Evolutionary conservation across 2,329 filamentous ascomycete genomes (phyloP).

Genomic region (Gliomastix tumulicola): DNA sequence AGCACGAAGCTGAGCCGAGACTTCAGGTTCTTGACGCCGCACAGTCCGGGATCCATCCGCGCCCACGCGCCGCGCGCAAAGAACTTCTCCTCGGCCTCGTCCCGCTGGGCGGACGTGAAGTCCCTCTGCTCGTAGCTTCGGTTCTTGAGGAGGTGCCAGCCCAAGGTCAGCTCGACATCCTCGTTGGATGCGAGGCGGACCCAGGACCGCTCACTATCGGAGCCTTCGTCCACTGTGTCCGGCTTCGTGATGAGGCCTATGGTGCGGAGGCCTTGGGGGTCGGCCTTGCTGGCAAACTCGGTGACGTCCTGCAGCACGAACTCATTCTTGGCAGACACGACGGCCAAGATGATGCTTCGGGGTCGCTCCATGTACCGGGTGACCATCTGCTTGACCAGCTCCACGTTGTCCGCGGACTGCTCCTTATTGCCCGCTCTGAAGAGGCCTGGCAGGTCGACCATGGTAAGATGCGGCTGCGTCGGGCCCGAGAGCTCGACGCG

Average conservation of each 20-base stretch:
- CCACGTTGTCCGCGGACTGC: conserved; percentile 30
- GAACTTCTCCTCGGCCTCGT: conserved; percentile 28
- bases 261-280: conserved; percentile 29
- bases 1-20: conserved; percentile 43
- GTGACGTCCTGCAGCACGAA: conserved; percentile 52
- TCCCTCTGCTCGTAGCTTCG: conserved; percentile 27
- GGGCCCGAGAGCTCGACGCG: conserved; percentile 41
- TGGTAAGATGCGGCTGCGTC: conserved; percentile 41
- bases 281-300: conserved; percentile 25
- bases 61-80: conserved; percentile 34
- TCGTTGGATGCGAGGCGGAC: conserved; percentile 34
- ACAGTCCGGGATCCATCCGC: conserved; percentile 17
- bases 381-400: conserved; percentile 27
- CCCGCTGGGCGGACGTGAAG: conserved; percentile 25
- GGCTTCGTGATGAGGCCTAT: conserved; percentile 54
- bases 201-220: conserved; percentile 30
- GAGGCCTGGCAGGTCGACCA: conserved; percentile 53
- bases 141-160: conserved; percentile 47
- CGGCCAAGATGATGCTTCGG: conserved; percentile 53
- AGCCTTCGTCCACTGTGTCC: conserved; percentile 25
- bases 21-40: conserved; percentile 42
- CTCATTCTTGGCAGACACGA: conserved; percentile 50
- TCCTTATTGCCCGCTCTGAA: conserved; percentile 39
- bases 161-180: conserved; percentile 37
- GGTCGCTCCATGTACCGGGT: conserved; percentile 47